phyloP scores from a whole-genome alignment of 1,284 basidiomycete genomes.

The Stygiomarasmius scandens region DNA sequence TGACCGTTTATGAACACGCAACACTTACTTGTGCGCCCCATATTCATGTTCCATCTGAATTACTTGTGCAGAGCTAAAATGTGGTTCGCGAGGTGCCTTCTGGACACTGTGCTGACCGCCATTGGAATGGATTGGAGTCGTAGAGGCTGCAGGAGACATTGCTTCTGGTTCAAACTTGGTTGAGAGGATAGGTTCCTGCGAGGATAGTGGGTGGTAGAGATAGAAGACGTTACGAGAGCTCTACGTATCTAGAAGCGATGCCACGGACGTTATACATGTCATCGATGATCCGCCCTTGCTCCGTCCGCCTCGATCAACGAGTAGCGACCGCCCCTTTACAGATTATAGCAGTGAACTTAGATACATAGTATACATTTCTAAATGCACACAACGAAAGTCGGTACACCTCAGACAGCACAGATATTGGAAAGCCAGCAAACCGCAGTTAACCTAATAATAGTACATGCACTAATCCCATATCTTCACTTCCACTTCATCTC shows the following conservation, averaged over 20 bases:
- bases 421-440: no score
- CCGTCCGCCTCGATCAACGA: background rate
- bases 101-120: background rate
- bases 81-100: slow-evolving; percentile 8
- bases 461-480: no score
- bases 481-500: background rate
- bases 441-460: no score
- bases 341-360: no score
- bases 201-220: background rate
- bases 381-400: no score
- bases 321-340: background rate
- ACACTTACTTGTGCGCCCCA: slow-evolving; percentile 86
- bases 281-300: background rate
- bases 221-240: background rate
- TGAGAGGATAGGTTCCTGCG: background rate
- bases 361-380: no score
- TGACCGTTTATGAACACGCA: background rate
- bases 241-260: background rate
- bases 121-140: background rate
- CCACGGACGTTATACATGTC: background rate
- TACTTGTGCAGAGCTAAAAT: slow-evolving; percentile 62
- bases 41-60: slow-evolving; percentile 84
- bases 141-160: background rate
- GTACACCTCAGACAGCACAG: no score
- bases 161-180: background rate